These are phyloP conservation scores for Boletus pseudopeckii DNA, from an alignment of 768 basidiomycete species.

Conservation along the genomic window DNA sequence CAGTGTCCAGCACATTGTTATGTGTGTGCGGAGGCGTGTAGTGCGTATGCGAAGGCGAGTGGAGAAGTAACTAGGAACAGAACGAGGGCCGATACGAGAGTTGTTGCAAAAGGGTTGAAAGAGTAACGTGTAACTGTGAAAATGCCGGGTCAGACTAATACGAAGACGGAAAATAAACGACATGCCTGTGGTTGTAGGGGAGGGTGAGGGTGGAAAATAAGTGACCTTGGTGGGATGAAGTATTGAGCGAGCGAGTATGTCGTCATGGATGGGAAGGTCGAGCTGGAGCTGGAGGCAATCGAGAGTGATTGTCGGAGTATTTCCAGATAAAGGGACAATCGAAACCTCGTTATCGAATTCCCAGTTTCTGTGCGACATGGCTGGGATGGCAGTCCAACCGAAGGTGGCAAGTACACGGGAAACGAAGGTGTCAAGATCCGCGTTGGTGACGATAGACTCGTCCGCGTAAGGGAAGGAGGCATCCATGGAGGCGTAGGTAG, in stretches of 20 bases:
- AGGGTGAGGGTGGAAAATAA: constrained; percentile 20
- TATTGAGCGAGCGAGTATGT: constrained; percentile 21
- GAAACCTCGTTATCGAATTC: constrained; percentile 28
- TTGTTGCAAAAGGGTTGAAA: constrained; percentile 9
- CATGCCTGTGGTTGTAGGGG: constrained; percentile 15
- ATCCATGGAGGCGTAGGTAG: constrained; percentile 43
- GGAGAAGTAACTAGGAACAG: constrained; percentile 16
- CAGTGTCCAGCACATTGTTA: background rate
- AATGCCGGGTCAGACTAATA: background rate
- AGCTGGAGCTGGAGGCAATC: constrained; percentile 25
- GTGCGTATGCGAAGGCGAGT: constrained; percentile 14
- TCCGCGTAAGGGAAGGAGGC: constrained; percentile 28
- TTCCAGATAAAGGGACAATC: constrained; percentile 17
- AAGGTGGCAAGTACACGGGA: constrained; percentile 40
- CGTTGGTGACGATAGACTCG: constrained; percentile 11
- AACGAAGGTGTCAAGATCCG: constrained; percentile 45
- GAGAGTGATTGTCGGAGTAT: constrained; percentile 6
- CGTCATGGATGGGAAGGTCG: constrained; percentile 25
- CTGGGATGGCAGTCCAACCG: constrained; percentile 33
- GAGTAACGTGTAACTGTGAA: constrained; percentile 10
- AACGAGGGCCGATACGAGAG: constrained; percentile 15
- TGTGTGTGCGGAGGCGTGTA: constrained; percentile 9
- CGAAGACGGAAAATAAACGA: background rate
- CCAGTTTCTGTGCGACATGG: constrained; percentile 21
- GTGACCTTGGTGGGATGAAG: constrained; percentile 28